Percentiles rank a stretch among this genome's conserved stretches.
These are phyloP conservation scores for Gossypium longicalyx DNA, from an alignment of 345 rosid genomes.

Conservation along the genomic window DNA sequence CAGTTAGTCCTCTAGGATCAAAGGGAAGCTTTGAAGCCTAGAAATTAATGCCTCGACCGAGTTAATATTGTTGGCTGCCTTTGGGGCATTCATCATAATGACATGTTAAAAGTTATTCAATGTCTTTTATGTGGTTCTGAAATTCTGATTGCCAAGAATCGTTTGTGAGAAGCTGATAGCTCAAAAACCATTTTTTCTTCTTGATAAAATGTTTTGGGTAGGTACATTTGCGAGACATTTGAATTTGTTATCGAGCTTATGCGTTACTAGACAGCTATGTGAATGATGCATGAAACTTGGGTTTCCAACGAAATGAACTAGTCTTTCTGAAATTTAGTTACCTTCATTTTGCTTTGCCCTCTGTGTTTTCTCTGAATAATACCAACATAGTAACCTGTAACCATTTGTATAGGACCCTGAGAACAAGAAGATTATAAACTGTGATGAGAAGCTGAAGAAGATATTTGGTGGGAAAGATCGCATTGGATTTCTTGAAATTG, in stretches of 20 bases:
- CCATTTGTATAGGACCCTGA: constrained; percentile 58
- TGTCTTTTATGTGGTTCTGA: not conserved
- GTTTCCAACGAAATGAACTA: not conserved
- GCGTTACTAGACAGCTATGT: not conserved
- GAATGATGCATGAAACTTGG: not conserved
- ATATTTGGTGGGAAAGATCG: constrained; percentile 71
- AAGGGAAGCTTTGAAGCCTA: not conserved
- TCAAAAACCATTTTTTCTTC: not conserved
- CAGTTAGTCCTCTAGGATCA: not conserved
- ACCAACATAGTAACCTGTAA: not conserved
- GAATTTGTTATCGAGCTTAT: not conserved
- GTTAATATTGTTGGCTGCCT: not conserved
- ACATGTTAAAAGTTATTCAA: not conserved
- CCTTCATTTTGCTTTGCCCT: not conserved
- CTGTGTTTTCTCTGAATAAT: not conserved
- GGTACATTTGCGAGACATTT: not conserved
- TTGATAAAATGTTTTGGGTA: not conserved
- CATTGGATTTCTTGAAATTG: constrained; percentile 86
- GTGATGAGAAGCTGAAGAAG: constrained; percentile 97
- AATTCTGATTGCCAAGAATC: not conserved
- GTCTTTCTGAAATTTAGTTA: too few species aligned
- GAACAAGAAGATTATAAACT: constrained; percentile 70
- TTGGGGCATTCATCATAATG: not conserved
- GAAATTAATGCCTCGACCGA: not conserved
- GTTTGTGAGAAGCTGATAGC: not conserved